Percentiles rank a stretch among this genome's conserved stretches.
phyloP scores from a whole-genome alignment of 2,329 filamentous ascomycete species.

The Emergomyces orientalis region DNA sequence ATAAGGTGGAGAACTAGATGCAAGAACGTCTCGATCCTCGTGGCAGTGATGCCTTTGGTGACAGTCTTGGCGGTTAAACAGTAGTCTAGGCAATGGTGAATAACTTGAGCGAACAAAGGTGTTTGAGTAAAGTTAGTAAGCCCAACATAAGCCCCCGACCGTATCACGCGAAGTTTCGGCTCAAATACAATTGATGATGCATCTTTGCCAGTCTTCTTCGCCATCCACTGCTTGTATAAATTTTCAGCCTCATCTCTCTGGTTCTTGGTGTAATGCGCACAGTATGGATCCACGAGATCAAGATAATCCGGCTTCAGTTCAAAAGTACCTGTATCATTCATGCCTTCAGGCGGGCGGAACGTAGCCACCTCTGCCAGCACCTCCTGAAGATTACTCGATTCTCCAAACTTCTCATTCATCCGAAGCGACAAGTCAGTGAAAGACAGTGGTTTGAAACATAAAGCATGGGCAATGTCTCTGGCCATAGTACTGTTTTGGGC shows the following conservation, averaged over 20 bases:
- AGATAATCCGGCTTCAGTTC: slow-evolving; percentile 80
- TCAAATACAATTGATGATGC: slow-evolving; percentile 83
- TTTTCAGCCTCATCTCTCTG: slow-evolving; percentile 91
- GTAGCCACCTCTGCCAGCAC: slow-evolving; percentile 80
- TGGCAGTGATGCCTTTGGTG: slow-evolving; percentile 66
- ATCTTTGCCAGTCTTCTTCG: slow-evolving; percentile 74
- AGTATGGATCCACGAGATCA: slow-evolving; percentile 87
- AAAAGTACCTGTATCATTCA: slow-evolving; percentile 89
- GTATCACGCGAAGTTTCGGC: slow-evolving; percentile 67
- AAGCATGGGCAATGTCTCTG: slow-evolving; percentile 81
- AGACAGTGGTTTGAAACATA: slow-evolving; percentile 92
- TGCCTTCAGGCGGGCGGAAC: slow-evolving; percentile 81
- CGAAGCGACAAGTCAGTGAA: slow-evolving; percentile 85
- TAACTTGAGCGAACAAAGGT: slow-evolving; percentile 76
- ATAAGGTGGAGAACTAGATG: slow-evolving; percentile 85
- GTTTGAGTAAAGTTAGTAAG: slow-evolving; percentile 74
- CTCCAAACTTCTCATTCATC: slow-evolving; percentile 78
- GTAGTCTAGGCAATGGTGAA: slow-evolving; percentile 82
- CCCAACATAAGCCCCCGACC: slow-evolving; percentile 64
- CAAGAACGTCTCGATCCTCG: slow-evolving; percentile 80
- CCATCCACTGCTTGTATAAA: slow-evolving; percentile 77
- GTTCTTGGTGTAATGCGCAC: slow-evolving; percentile 92
- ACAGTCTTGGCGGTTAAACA: slow-evolving; percentile 58
- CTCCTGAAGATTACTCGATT: slow-evolving; percentile 77
- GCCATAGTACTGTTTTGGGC: slow-evolving; percentile 60